Conservation (phyloP, 2,329 filamentous ascomycete species). For the Metarhizium anisopliae region DNA sequence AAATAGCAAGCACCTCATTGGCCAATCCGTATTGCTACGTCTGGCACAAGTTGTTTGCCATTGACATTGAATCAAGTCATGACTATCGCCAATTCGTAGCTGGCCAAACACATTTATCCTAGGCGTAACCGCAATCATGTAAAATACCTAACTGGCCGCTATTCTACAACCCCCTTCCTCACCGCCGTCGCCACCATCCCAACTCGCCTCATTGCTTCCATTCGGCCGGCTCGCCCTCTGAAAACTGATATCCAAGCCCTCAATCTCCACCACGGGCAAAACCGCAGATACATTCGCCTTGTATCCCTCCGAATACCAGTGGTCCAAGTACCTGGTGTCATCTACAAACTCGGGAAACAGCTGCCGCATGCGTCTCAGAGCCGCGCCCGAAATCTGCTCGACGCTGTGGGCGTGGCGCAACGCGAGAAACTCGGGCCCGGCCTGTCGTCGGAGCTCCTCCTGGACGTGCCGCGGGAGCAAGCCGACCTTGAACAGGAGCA, state of each 20-base stretch:
- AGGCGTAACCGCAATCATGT: neutral
- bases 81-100: too few species aligned
- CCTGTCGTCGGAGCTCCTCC: slow-evolving; percentile 36
- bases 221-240: slow-evolving; percentile 35
- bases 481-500: slow-evolving; percentile 53
- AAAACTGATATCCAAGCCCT: slow-evolving; percentile 35
- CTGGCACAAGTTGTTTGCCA: too few species aligned
- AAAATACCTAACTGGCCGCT: neutral
- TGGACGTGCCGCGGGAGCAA: slow-evolving; percentile 46
- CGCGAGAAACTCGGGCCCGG: slow-evolving; percentile 44
- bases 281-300: slow-evolving; percentile 29
- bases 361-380: slow-evolving; percentile 43
- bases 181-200: slow-evolving; percentile 45
- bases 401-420: slow-evolving; percentile 54
- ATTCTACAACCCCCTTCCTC: slow-evolving; percentile 27
- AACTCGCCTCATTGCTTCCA: slow-evolving; percentile 48
- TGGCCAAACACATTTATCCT: neutral
- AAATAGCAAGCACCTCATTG: neutral
- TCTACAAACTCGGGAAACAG: slow-evolving; percentile 47
- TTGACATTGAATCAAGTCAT: too few species aligned
- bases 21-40: neutral
- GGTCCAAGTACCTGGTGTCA: slow-evolving; percentile 35
- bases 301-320: slow-evolving; percentile 36
- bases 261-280: slow-evolving; percentile 35
- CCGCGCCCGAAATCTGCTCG: slow-evolving; percentile 53